Conservation (phyloP, 2,329 filamentous ascomycete genomes). For the Diaporthe eres region DNA sequence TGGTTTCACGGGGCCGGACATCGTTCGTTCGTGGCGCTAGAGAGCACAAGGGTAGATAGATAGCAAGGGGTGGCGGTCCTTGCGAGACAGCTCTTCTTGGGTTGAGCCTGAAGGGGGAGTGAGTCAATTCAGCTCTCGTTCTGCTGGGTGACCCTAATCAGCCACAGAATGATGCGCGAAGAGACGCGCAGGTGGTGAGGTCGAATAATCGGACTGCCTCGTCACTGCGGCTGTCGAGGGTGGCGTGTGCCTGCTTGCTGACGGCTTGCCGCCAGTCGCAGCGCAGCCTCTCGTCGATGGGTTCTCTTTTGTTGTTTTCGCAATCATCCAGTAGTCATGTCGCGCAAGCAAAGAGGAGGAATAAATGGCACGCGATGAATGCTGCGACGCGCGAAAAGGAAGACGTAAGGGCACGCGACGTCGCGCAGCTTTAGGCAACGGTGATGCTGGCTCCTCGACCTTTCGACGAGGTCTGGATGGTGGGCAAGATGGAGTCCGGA, state of each 20-base stretch:
- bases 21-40: conserved; percentile 22
- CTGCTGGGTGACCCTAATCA: not conserved
- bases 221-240: conserved; percentile 6
- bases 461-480: not conserved
- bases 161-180: not conserved
- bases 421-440: conserved; percentile 6
- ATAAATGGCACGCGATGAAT: not conserved
- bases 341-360: not conserved
- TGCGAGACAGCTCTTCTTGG: not conserved
- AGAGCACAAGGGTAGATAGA: not conserved
- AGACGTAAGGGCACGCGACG: not conserved
- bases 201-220: not conserved
- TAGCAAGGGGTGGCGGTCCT: not conserved
- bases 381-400: not conserved
- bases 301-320: not conserved
- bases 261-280: not conserved
- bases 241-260: not conserved
- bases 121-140: not conserved
- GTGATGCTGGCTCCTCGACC: not conserved
- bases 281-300: not conserved
- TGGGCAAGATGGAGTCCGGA: not conserved
- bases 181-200: not conserved
- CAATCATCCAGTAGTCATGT: not conserved
- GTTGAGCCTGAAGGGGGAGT: not conserved
- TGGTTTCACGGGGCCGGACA: conserved; percentile 24